Percentiles rank a stretch among this genome's conserved stretches.
Conservation (phyloP, 2,329 filamentous ascomycete genomes). For the Alternaria ventricosa region DNA sequence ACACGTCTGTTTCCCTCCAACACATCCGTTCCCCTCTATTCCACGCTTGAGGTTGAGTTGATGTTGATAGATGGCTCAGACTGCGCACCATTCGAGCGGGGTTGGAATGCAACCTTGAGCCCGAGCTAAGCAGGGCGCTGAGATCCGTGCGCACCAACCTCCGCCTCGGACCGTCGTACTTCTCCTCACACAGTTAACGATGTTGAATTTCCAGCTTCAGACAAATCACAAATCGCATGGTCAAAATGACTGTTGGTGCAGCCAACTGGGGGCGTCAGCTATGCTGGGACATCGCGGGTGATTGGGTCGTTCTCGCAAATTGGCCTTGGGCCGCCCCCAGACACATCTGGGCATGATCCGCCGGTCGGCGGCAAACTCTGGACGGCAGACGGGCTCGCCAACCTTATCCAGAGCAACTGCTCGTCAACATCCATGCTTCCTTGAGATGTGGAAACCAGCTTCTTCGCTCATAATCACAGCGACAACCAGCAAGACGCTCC, state of each 20-base stretch:
- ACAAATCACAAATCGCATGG: slow-evolving; percentile 34
- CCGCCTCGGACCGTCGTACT: too few relatives aligned
- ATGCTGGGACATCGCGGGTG: slow-evolving; percentile 5
- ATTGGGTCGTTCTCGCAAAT: slow-evolving; percentile 15
- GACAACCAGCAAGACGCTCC: neutral
- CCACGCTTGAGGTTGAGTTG: too few relatives aligned
- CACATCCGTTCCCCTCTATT: too few relatives aligned
- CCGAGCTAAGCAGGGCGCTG: neutral
- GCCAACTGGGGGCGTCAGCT: slow-evolving; percentile 36
- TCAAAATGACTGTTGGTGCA: too few relatives aligned
- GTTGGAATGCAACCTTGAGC: neutral
- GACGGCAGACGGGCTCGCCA: too few relatives aligned
- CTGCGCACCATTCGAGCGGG: neutral
- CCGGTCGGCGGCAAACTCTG: neutral
- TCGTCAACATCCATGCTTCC: too few relatives aligned
- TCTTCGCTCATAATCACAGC: neutral
- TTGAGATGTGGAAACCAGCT: neutral
- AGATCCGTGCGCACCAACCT: too few relatives aligned
- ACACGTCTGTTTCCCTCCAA: neutral
- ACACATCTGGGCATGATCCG: neutral
- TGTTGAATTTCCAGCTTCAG: slow-evolving; percentile 23
- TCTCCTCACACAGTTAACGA: neutral
- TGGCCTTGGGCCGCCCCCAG: neutral
- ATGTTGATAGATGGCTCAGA: too few relatives aligned
- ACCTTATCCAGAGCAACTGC: too few relatives aligned